phyloP scores from a whole-genome alignment of 345 rosid species.

The Gossypium thurberi region DNA sequence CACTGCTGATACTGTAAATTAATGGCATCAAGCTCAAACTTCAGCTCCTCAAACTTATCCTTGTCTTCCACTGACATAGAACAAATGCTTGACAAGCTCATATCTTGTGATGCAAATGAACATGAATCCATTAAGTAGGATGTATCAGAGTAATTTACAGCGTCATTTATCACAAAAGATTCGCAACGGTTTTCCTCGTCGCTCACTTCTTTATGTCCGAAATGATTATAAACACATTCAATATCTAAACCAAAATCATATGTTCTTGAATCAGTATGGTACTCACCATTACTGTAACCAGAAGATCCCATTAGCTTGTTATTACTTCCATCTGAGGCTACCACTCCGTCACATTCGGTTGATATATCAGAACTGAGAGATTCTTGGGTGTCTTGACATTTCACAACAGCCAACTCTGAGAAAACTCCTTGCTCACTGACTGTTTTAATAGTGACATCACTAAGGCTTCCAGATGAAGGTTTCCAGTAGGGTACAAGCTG shows the following conservation, averaged over 20 bases:
- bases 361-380: constrained; percentile 45
- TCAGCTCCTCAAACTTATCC: constrained; percentile 36
- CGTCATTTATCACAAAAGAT: constrained; percentile 20
- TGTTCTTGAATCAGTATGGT: neutral
- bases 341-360: constrained; percentile 32
- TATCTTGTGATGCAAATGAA: constrained; percentile 36
- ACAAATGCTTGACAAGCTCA: constrained; percentile 30
- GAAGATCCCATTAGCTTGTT: constrained; percentile 26
- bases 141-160: constrained; percentile 20
- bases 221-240: constrained; percentile 15
- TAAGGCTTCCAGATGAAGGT: constrained; percentile 17
- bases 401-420: constrained; percentile 7
- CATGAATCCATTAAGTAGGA: constrained; percentile 31
- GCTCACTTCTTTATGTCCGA: constrained; percentile 4
- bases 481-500: constrained; percentile 40
- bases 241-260: constrained; percentile 14
- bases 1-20: constrained; percentile 48
- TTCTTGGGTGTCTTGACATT: constrained; percentile 21
- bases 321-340: constrained; percentile 18
- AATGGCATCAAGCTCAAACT: constrained; percentile 49
- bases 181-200: constrained; percentile 9
- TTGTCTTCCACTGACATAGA: constrained; percentile 31
- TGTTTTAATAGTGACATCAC: neutral
- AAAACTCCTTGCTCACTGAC: constrained; percentile 9
- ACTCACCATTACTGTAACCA: constrained; percentile 19